These are phyloP conservation scores for Pestalotiopsis sp. DNA, from an alignment of 2,329 filamentous ascomycete species.

Conservation along the genomic window DNA sequence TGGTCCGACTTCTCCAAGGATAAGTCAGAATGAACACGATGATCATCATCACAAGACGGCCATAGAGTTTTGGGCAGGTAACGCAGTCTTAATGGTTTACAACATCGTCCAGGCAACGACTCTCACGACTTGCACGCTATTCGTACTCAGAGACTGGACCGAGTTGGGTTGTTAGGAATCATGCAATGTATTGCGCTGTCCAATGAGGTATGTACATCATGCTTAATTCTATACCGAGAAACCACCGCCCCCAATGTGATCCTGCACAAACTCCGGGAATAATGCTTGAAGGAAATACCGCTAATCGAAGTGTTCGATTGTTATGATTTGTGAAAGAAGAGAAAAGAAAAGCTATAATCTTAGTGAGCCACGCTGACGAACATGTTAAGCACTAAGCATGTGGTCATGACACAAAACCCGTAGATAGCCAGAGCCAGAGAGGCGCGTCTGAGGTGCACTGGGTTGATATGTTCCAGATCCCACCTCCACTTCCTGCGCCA, in stretches of 20 bases:
- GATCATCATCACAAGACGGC: too few relatives aligned
- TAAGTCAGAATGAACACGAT: too few relatives aligned
- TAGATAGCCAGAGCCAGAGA: slow-evolving; percentile 81
- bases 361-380: slow-evolving; percentile 73
- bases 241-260: background rate
- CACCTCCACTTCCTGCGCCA: slow-evolving; percentile 60
- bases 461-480: slow-evolving; percentile 66
- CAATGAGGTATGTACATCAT: background rate
- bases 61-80: too few relatives aligned
- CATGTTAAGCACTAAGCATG: slow-evolving; percentile 83
- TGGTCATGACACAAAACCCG: slow-evolving; percentile 84
- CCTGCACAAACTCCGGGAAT: background rate
- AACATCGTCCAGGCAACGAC: too few relatives aligned
- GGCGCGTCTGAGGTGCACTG: slow-evolving; percentile 68
- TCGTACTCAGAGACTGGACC: background rate
- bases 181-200: background rate
- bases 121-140: background rate
- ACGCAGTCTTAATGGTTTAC: too few relatives aligned
- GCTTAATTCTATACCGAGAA: background rate
- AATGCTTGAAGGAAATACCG: slow-evolving; percentile 2
- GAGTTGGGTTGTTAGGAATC: background rate
- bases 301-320: background rate
- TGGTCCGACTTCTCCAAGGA: too few relatives aligned
- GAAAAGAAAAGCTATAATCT: background rate
- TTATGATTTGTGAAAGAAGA: background rate